These are phyloP conservation scores for Orbilia blumenaviensis DNA, from an alignment of 2,329 filamentous ascomycete genomes.

Conservation along the genomic window DNA sequence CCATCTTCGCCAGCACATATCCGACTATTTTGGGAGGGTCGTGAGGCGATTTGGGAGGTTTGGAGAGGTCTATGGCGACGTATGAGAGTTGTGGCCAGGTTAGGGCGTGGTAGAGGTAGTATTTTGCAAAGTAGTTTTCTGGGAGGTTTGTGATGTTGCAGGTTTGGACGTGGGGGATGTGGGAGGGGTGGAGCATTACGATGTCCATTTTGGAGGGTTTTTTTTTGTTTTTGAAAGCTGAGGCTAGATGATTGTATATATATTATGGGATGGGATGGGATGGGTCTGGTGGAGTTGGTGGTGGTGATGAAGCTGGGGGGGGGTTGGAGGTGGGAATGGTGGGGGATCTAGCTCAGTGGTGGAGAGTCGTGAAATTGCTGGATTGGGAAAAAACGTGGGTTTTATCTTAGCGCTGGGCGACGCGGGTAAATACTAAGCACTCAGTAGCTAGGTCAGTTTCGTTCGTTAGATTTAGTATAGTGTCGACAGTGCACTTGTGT, in stretches of 20 bases:
- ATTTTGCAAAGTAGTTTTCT: constrained; percentile 99
- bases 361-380: background rate
- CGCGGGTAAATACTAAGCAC: too few species aligned
- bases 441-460: too few species aligned
- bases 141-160: constrained; percentile 99
- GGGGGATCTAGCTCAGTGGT: background rate
- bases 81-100: constrained; percentile 98
- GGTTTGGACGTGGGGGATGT: constrained; percentile 92
- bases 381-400: background rate
- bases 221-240: too few species aligned
- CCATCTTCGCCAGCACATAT: constrained; percentile 99
- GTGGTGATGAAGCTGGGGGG: background rate
- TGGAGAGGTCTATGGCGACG: constrained; percentile 90
- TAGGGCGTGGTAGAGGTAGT: constrained; percentile 98
- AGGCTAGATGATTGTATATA: too few species aligned
- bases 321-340: background rate
- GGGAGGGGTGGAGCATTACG: constrained; percentile 80
- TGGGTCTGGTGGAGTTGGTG: background rate
- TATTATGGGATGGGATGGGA: background rate
- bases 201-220: constrained; percentile 80
- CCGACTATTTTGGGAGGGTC: constrained; percentile 97
- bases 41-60: constrained; percentile 75
- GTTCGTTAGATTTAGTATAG: too few species aligned
- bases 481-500: too few species aligned
- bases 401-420: background rate